Percentiles rank a stretch among this genome's conserved stretches.
Conservation (phyloP, 495 filamentous ascomycete species). For the Aspergillus bertholletiae region DNA sequence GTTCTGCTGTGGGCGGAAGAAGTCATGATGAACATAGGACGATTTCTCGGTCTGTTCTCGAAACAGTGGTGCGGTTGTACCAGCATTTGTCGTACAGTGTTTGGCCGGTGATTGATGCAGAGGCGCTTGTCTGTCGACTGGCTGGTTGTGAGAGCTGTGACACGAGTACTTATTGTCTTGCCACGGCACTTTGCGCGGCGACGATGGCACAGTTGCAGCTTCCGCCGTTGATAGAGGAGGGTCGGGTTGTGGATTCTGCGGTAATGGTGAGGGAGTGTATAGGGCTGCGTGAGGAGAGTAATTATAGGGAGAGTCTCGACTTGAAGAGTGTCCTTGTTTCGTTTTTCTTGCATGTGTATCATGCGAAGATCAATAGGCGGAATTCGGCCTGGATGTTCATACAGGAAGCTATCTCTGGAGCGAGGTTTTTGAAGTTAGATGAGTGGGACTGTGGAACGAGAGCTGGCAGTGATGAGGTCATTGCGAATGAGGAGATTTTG, state of each 20-base stretch:
- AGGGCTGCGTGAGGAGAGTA: conserved; percentile 12
- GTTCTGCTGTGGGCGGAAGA: neutral
- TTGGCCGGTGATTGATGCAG: conserved; percentile 28
- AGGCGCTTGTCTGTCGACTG: conserved; percentile 14
- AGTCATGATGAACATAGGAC: neutral
- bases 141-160: neutral
- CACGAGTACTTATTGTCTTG: conserved; percentile 15
- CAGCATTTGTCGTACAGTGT: conserved; percentile 27
- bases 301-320: conserved; percentile 13
- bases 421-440: conserved; percentile 23
- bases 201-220: conserved; percentile 34
- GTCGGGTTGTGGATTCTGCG: conserved; percentile 12
- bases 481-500: conserved; percentile 22
- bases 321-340: conserved; percentile 21
- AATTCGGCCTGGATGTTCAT: conserved; percentile 31
- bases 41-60: conserved; percentile 13
- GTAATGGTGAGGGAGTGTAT: conserved; percentile 23
- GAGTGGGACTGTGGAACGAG: neutral
- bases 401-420: conserved; percentile 26
- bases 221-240: conserved; percentile 9
- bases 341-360: conserved; percentile 34
- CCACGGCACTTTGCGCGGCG: conserved; percentile 28
- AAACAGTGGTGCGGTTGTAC: conserved; percentile 19
- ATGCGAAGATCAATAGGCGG: conserved; percentile 30
- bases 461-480: conserved; percentile 5